These are phyloP conservation scores for Penicillium sp. DNA, from an alignment of 2,329 filamentous ascomycete species.

Conservation along the genomic window DNA sequence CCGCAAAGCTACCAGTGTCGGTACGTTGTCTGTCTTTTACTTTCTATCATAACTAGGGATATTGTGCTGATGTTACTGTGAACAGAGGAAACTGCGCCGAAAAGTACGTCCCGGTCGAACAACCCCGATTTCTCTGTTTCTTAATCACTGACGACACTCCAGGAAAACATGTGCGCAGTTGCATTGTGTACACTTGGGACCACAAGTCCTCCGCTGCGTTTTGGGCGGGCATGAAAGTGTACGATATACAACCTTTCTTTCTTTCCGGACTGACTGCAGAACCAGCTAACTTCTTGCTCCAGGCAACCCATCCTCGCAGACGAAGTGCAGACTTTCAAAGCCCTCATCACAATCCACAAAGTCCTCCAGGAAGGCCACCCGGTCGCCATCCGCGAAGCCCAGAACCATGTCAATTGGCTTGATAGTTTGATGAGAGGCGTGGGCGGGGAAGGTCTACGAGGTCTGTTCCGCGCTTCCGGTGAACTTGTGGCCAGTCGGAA, in stretches of 20 bases:
- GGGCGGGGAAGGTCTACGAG: conserved; percentile 76
- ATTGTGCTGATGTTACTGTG: conserved; percentile 17
- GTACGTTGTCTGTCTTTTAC: conserved; percentile 30
- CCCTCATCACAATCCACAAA: conserved; percentile 94
- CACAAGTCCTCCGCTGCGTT: conserved; percentile 93
- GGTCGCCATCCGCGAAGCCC: conserved; percentile 78
- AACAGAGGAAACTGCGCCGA: conserved; percentile 62
- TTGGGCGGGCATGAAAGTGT: conserved; percentile 99
- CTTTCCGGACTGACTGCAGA: not conserved
- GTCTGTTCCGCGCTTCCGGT: conserved; percentile 35
- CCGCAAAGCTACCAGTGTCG: conserved; percentile 63
- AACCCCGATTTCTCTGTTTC: not conserved
- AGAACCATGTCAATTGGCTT: conserved; percentile 84
- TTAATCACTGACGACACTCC: conserved; percentile 13
- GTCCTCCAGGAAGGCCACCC: conserved; percentile 96
- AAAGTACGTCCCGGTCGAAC: conserved; percentile 46
- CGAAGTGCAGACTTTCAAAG: conserved; percentile 98
- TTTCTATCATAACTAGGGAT: not conserved
- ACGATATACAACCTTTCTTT: conserved; percentile 38
- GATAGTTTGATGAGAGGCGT: conserved; percentile 85
- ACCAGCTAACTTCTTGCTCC: not conserved
- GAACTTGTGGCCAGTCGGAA: not conserved
- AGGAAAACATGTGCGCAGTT: conserved; percentile 94
- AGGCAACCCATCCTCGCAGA: conserved; percentile 97
- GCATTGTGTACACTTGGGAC: conserved; percentile 99